phyloP scores from a whole-genome alignment of 1,284 basidiomycete species.

The Ganoderma multipileum region DNA sequence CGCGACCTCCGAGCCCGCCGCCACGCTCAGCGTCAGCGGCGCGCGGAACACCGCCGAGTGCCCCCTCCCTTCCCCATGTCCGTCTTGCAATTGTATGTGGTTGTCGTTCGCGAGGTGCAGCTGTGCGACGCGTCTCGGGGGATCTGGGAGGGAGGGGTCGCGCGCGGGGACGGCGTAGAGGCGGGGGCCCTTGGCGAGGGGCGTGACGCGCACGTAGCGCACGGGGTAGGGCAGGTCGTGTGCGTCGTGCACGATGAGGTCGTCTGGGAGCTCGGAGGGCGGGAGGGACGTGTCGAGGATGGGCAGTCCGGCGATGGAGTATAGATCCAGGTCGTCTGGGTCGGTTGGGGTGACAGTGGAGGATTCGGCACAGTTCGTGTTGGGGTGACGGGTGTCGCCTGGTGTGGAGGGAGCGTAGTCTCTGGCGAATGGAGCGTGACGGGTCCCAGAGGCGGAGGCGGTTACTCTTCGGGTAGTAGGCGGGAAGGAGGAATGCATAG shows the following conservation, averaged over 20 bases:
- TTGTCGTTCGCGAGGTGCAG: constrained; percentile 39
- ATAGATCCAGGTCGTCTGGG: constrained; percentile 1
- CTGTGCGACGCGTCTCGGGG: constrained; percentile 21
- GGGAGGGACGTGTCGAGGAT: constrained; percentile 33
- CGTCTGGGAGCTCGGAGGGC: constrained; percentile 4
- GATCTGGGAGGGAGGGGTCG: neutral
- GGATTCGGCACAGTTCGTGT: neutral
- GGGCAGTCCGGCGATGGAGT: constrained; percentile 25
- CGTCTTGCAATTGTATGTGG: constrained; percentile 36
- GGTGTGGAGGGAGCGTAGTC: neutral
- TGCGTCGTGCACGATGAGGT: constrained; percentile 28
- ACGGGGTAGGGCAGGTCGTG: constrained; percentile 11
- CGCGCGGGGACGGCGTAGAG: constrained; percentile 8
- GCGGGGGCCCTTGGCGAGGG: constrained; percentile 11
- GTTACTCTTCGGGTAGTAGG: neutral
- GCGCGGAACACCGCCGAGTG: constrained; percentile 44
- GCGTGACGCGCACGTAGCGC: constrained; percentile 36
- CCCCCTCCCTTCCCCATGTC: constrained; percentile 38
- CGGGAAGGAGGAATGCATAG: neutral
- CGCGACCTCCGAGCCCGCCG: constrained; percentile 33
- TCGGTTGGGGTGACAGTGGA: neutral
- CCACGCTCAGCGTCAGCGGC: constrained; percentile 38
- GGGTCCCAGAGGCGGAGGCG: neutral
- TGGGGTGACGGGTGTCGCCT: neutral
- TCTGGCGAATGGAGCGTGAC: too few relatives aligned